Percentiles rank a stretch among this genome's conserved stretches.
Conservation (phyloP, 108 stramenopile species). For the Cyclotella choctawhatcheeana region DNA sequence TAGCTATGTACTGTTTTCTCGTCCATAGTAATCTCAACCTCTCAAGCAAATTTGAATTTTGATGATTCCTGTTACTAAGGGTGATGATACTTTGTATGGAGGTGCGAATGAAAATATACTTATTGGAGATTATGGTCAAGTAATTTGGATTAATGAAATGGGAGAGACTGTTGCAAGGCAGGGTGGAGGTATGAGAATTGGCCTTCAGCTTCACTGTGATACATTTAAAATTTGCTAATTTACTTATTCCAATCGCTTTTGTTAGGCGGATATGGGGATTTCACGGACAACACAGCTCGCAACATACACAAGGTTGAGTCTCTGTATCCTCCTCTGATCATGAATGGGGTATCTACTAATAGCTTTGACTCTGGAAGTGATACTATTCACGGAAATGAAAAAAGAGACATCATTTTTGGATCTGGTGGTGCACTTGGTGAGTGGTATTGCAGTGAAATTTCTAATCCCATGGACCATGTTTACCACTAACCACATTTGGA, state of each 20-base stretch:
- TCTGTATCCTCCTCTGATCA: conserved; percentile 17
- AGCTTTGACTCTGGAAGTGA: conserved; percentile 34
- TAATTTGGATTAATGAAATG: conserved; percentile 28
- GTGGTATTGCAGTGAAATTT: no score
- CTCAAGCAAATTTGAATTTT: no score
- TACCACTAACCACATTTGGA: no score
- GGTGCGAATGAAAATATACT: conserved; percentile 32
- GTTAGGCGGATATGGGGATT: conserved; percentile 43
- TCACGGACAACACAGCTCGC: conserved; percentile 40
- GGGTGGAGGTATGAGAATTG: conserved; percentile 25
- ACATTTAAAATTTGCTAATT: neutral
- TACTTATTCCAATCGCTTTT: neutral
- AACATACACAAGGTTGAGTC: conserved; percentile 10
- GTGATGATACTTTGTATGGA: conserved; percentile 34
- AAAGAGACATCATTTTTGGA: conserved; percentile 34
- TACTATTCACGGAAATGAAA: conserved; percentile 22
- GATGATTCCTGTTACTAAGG: neutral
- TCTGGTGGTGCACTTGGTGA: conserved; percentile 21
- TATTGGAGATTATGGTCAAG: conserved; percentile 48
- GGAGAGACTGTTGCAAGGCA: conserved; percentile 31
- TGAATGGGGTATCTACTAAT: neutral
- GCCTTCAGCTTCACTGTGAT: neutral
- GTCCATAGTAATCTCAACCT: no score
- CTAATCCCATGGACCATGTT: no score
- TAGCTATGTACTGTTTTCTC: no score